Conservation (phyloP, 495 filamentous ascomycete genomes). For the Lepidopterella palustris region DNA sequence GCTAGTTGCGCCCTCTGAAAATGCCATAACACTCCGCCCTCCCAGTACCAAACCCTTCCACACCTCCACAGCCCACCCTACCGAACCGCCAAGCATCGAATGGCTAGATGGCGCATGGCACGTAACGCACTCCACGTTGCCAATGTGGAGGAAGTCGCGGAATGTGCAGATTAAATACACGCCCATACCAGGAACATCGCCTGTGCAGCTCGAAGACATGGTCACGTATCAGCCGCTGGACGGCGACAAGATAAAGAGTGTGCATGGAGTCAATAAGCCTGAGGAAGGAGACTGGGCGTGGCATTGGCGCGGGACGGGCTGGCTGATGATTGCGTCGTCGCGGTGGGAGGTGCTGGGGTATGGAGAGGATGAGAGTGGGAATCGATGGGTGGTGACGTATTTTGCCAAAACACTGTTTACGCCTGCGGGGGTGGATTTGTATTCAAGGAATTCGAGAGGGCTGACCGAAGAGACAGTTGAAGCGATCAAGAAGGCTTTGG, state of each 20-base stretch:
- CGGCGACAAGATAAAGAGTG: constrained; percentile 46
- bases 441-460: constrained; percentile 51
- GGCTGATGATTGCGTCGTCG: constrained; percentile 54
- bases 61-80: constrained; percentile 12
- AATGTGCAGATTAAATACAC: constrained; percentile 73
- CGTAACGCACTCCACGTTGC: constrained; percentile 69
- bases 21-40: neutral
- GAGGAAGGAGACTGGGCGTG: constrained; percentile 43
- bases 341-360: constrained; percentile 73
- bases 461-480: constrained; percentile 43
- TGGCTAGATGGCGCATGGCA: constrained; percentile 66
- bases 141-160: constrained; percentile 63
- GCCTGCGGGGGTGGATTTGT: constrained; percentile 68
- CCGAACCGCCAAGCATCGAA: constrained; percentile 44
- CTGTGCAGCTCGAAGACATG: constrained; percentile 54
- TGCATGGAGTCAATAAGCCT: constrained; percentile 60
- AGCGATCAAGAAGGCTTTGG: constrained; percentile 38
- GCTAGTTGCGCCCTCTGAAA: neutral
- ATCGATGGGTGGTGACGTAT: constrained; percentile 63
- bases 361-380: constrained; percentile 44
- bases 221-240: constrained; percentile 55
- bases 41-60: constrained; percentile 6
- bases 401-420: constrained; percentile 71
- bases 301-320: constrained; percentile 67
- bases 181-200: constrained; percentile 22